Evolutionary conservation across 1,284 basidiomycete species (phyloP).

Genomic region (Laetiporus sulphureus): DNA sequence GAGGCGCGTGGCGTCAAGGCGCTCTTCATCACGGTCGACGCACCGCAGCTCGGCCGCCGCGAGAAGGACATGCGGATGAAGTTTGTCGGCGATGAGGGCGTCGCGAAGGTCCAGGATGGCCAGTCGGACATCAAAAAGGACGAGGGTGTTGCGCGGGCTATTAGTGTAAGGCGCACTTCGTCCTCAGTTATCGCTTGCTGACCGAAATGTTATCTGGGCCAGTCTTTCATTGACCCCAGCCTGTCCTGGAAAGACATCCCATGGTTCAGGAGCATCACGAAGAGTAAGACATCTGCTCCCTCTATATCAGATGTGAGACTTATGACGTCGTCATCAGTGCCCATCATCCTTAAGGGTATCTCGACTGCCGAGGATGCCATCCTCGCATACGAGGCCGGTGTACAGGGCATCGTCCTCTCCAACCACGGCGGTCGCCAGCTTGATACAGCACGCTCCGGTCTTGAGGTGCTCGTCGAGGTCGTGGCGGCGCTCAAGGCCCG

Average conservation of each 20-base stretch:
- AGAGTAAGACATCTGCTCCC: constrained; percentile 40
- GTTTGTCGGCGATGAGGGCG: constrained; percentile 46
- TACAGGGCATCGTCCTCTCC: constrained; percentile 80
- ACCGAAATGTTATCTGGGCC: constrained; percentile 5
- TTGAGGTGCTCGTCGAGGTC: constrained; percentile 87
- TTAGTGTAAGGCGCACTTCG: constrained; percentile 19
- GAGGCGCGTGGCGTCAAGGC: constrained; percentile 80
- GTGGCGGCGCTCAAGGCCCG: constrained; percentile 57
- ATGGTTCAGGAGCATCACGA: constrained; percentile 88
- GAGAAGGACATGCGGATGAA: constrained; percentile 96
- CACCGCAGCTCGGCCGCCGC: constrained; percentile 85
- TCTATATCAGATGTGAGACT: not conserved
- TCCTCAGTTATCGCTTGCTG: not conserved
- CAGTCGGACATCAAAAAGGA: constrained; percentile 38
- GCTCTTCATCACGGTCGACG: constrained; percentile 92
- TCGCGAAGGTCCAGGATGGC: constrained; percentile 31
- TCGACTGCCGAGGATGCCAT: constrained; percentile 72
- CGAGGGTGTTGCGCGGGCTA: constrained; percentile 28
- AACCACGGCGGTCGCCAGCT: constrained; percentile 91
- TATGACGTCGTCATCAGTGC: constrained; percentile 52
- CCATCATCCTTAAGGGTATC: constrained; percentile 92
- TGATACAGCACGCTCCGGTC: constrained; percentile 82
- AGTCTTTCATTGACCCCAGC: constrained; percentile 92
- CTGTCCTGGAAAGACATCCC: constrained; percentile 84
- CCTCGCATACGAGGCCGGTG: constrained; percentile 76